Base-by-base conservation (phyloP, 2,329 filamentous ascomycete species). In the Balansia obtecta region DNA sequence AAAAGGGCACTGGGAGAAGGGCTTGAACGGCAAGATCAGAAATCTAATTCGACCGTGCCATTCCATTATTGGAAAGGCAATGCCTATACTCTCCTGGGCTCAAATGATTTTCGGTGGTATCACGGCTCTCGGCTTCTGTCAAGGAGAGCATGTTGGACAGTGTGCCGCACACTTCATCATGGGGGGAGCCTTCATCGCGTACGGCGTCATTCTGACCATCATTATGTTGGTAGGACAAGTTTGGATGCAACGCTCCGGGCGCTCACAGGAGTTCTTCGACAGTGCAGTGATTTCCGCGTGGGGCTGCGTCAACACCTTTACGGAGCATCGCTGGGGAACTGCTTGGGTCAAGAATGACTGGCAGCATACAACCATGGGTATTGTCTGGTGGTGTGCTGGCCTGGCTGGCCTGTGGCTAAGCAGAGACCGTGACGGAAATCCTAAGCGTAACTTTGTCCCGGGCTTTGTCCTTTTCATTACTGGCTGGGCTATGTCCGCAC, bases 281-380 rank as follows among this genome's bases (percentile, higher is more conserved):
- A 93, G 86, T 54, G 69, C 85, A 46, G 78, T 96, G 58, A 97
- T 98, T 62, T 87, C 90, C 1, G 83, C 85, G 1, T 98, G 93
- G 93, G 93, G 91, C 34, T 94, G 88, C 63, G 84, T 98, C 68
- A 98, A 97, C 68, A 97, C 93, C 9, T 97, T 98, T 59, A 98
- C 93, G 16, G 93, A 97, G 68, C 93, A 98, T 64, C 81, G 86
- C 48, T 98, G 93, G 93, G 93, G 93, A 50, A 75, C 75, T 1
- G 77, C 80, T 0, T 98, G 93, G 93, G 88, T 86, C 48, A 82
- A 80, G 67, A 97, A 96, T 62, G 93, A 98, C 66, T 81, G 95
- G 70, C 91, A 98, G 66, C 93, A 98, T 67, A 98, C 93, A 0
- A 88, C 86, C n/a, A 97, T 98, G 91, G 93, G 93, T n/a, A 81